A percentile compares a stretch with the other conserved stretches of the same genome.
Conservation (phyloP, 805 yeast genomes). For the Millerozyma miso region DNA sequence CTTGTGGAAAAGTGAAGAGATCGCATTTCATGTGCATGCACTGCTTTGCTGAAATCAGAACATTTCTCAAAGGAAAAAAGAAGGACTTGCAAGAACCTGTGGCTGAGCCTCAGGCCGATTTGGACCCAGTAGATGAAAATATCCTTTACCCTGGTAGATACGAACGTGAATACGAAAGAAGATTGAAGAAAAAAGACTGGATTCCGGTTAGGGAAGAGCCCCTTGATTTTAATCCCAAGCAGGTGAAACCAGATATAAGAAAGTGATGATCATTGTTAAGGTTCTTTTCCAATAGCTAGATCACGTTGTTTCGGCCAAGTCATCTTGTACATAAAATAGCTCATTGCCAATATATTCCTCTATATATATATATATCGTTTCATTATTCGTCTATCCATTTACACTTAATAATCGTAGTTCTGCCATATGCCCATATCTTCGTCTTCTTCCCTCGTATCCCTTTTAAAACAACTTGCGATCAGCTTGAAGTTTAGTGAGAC, state of each 20-base stretch:
- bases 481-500: background rate
- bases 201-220: slow-evolving; percentile 42
- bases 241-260: slow-evolving; percentile 15
- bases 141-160: slow-evolving; percentile 73
- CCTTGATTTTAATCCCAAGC: slow-evolving; percentile 26
- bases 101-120: slow-evolving; percentile 36
- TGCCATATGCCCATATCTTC: too few relatives aligned
- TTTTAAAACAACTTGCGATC: too few relatives aligned
- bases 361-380: background rate
- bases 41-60: slow-evolving; percentile 79
- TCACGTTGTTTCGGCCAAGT: background rate
- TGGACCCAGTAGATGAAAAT: slow-evolving; percentile 58
- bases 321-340: background rate
- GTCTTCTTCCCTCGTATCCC: too few relatives aligned
- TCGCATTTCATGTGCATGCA: slow-evolving; percentile 90
- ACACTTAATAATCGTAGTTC: too few relatives aligned
- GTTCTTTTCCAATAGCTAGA: background rate
- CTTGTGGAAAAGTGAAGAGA: slow-evolving; percentile 90
- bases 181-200: slow-evolving; percentile 39
- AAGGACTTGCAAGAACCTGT: slow-evolving; percentile 20
- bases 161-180: slow-evolving; percentile 29
- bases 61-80: slow-evolving; percentile 60
- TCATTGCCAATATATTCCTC: background rate
- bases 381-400: too few relatives aligned
- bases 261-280: background rate